phyloP scores from a whole-genome alignment of 257 asterid genomes.

The Solanum etuberosum region DNA sequence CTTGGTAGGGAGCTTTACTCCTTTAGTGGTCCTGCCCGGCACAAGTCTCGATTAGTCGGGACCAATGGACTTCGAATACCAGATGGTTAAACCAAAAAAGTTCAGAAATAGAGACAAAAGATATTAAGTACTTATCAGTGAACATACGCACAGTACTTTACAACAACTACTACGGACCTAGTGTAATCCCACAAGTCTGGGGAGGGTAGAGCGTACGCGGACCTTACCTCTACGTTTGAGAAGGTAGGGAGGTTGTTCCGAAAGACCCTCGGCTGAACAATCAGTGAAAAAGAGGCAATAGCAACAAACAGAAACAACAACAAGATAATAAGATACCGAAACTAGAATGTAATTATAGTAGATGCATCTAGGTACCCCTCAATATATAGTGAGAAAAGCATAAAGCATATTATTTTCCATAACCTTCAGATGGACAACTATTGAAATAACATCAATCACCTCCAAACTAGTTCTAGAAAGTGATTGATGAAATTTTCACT shows the following conservation, averaged over 20 bases:
- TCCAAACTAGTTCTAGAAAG: background rate
- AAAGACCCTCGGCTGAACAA: background rate
- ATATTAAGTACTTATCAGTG: background rate
- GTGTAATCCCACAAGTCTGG: background rate
- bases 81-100: background rate
- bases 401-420: background rate
- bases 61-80: background rate
- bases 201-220: background rate
- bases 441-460: background rate
- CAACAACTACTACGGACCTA: background rate
- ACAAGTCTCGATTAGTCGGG: background rate
- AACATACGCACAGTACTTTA: background rate
- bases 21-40: background rate
- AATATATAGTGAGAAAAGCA: background rate
- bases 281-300: background rate
- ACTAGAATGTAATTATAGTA: background rate
- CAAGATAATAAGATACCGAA: background rate
- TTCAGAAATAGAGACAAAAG: background rate
- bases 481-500: constrained; percentile 10
- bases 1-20: background rate
- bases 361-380: background rate
- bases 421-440: background rate
- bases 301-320: background rate
- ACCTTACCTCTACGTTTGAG: background rate
- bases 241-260: background rate